Evolutionary conservation across 495 filamentous ascomycete species (phyloP), one percentile per base, ranked within the genome.

Genomic region (Penicillium paxilli): DNA sequence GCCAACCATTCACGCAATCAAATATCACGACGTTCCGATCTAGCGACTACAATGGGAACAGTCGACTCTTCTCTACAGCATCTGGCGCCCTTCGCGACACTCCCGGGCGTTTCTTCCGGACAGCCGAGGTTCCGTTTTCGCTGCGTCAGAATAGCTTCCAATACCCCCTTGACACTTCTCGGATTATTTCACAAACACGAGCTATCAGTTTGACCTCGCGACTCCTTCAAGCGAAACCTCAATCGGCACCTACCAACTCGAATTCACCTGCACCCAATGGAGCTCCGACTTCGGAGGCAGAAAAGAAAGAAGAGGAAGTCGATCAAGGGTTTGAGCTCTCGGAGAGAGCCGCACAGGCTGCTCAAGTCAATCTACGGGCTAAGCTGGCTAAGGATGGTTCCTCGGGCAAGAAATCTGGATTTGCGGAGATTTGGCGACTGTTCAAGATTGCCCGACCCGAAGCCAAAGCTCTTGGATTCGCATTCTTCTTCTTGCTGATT

Each of bases 401-500:
- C 19, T 69, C 73, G 24, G 80, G 81, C 41, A 84, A 86, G 62
- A 81, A 87, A 10, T 74, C 82, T 14, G 87, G 89, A 9, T 80
- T 87, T 37, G 72, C 71, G 10, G 93, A 97, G 70, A 84, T 96
- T 47, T 89, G 88, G 86, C 83, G 94, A 45, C 78, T 98, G 52
- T 76, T 98, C 64, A 89, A 84, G 68, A 94, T 98, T 72, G 95
- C 94, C 5, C 78, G 82, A 41, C 92, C 90, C 3, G 94, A 98
- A 72, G 72, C 84, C 12, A 88, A 78, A 68, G 87, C 86, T 68
- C 84, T 98, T n/a, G 76, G 77, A 11, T 72, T 86, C 23, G 94
- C 94, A 0, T 91, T 97, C 62, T 68, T 87, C 48, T 87, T 94
- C 66, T 79, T 98, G 47, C 73, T 98, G 26, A 74, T 96, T 41